Evolutionary conservation across 2,329 filamentous ascomycete species (phyloP), one percentile per base, ranked within the genome.

Genomic region (Penicillium corylophilum): DNA sequence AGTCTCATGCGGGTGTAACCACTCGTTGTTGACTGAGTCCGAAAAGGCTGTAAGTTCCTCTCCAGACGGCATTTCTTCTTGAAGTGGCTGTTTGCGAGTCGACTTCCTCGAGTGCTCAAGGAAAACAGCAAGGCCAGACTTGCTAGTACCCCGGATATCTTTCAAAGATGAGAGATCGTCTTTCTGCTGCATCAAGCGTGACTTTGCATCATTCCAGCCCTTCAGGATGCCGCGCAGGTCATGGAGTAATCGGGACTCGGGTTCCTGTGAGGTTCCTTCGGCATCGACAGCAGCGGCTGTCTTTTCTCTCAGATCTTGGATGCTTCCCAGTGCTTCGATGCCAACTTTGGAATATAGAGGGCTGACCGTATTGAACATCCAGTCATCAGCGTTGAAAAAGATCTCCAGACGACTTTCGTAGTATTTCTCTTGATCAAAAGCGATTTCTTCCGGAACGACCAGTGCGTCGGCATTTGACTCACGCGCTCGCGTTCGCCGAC

Each of bases 401-500:
- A 75, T 66, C 53, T 79, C 77, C 12, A 85, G 68, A 43, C 81
- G 79, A 48, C 82, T 76, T 56, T 82, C 78, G 51, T 79, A 79
- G 58, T 81, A 78, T 62, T 78, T 82, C 16, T 72, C 73, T 41
- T 75, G 73, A 53, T 84, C 82, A 36, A 81, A 77, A 24, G 74
- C 69, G 15, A 75, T 69, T 18, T 78, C 75, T 33, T 79, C 77
- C 5, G 71, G 69, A 28, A 76, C 76, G 10, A 71, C 64, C 15
- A 69, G 64, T 24, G 68, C 66, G 28, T 82, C 80, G 6, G 73
- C 74, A 44, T 79, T 73, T 8, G 80, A 81, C 56, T 85, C 83
- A 54, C 84, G 77, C 26, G 82, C 81, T 46, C 82, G 79, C 16
- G 83, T 79, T 31, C 84, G 77, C 61, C 83, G 83, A 64, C 83